A percentile compares a stretch with the other conserved stretches of the same genome.
phyloP scores from a whole-genome alignment of 2,329 filamentous ascomycete genomes.

The Penicillium glabrum region DNA sequence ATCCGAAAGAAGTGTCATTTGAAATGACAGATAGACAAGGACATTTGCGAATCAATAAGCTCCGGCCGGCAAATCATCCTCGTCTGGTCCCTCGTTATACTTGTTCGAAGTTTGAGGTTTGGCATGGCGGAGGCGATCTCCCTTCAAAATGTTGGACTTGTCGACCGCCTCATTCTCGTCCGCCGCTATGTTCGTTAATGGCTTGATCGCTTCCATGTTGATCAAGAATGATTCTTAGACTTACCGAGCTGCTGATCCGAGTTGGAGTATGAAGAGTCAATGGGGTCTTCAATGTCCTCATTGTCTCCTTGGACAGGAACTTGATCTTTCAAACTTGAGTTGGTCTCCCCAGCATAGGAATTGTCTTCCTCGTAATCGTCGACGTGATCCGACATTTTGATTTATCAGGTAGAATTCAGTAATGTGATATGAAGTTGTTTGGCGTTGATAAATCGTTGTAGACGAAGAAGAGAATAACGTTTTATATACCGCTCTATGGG shows the following conservation, averaged over 20 bases:
- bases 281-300: background rate
- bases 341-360: background rate
- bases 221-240: background rate
- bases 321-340: background rate
- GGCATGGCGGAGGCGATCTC: constrained; percentile 23
- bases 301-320: background rate
- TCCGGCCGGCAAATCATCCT: constrained; percentile 23
- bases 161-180: constrained; percentile 21
- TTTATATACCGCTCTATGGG: background rate
- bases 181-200: background rate
- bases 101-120: constrained; percentile 19
- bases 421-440: background rate
- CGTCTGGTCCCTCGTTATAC: constrained; percentile 25
- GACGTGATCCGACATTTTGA: background rate
- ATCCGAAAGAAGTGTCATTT: background rate
- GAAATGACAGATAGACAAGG: background rate
- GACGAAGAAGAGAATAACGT: background rate
- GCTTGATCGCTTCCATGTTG: background rate
- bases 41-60: background rate
- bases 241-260: background rate
- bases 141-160: constrained; percentile 23
- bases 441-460: too few relatives aligned
- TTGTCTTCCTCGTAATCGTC: background rate
- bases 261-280: background rate
- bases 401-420: background rate